Conservation (phyloP, 2,329 filamentous ascomycete genomes). For the Beauveria caledonica region DNA sequence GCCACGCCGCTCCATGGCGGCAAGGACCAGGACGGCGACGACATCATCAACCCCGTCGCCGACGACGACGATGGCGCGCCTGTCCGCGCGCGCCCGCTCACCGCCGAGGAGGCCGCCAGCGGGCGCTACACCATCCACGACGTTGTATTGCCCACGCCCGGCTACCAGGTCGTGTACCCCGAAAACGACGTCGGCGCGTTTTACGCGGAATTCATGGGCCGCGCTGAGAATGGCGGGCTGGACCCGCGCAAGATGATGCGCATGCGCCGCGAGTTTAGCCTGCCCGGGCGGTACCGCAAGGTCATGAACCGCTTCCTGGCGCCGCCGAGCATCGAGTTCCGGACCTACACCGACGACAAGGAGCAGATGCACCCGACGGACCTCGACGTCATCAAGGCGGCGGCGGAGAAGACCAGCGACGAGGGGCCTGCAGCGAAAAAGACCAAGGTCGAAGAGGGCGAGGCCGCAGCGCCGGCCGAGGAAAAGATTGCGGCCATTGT, state of each 20-base stretch:
- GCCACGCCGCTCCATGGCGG: conserved; percentile 34
- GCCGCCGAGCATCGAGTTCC: conserved; percentile 58
- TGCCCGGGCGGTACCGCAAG: conserved; percentile 84
- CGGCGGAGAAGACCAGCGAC: conserved; percentile 14
- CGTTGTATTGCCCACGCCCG: conserved; percentile 83
- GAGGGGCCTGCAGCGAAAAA: conserved; percentile 14
- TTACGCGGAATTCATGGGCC: conserved; percentile 81
- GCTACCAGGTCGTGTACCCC: conserved; percentile 84
- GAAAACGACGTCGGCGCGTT: conserved; percentile 73
- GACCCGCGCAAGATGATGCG: conserved; percentile 84
- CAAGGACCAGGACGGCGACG: conserved; percentile 52
- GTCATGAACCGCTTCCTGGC: conserved; percentile 65
- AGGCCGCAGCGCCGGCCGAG: conserved; percentile 18
- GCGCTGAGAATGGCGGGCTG: conserved; percentile 65
- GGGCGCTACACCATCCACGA: conserved; percentile 78
- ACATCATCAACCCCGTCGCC: conserved; percentile 32
- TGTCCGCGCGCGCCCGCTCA: conserved; percentile 60
- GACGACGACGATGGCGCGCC: conserved; percentile 34
- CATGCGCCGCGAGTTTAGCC: conserved; percentile 75
- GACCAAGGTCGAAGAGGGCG: conserved; percentile 17
- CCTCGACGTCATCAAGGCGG: conserved; percentile 55
- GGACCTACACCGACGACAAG: conserved; percentile 58
- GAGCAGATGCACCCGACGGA: conserved; percentile 90
- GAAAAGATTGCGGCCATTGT: conserved; percentile 56
- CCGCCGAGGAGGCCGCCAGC: conserved; percentile 66